Conservation (phyloP, 2,329 filamentous ascomycete genomes). For the Ophiostoma tasmaniense region DNA sequence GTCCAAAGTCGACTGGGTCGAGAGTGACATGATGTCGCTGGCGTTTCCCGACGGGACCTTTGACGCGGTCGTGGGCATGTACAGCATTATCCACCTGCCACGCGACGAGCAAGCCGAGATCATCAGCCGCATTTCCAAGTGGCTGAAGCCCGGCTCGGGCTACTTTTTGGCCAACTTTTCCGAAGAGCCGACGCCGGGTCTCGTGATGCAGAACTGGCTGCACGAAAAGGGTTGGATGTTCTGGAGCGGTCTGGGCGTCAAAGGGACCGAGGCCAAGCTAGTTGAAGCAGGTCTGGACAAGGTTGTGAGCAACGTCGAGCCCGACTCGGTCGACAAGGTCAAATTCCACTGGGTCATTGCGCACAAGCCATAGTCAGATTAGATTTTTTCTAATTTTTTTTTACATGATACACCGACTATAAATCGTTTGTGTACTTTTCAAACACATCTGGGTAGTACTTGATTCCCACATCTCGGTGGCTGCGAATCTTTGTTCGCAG, state of each 20-base stretch:
- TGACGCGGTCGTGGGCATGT: not conserved
- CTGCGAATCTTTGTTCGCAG: constrained; percentile 46
- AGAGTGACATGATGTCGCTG: not conserved
- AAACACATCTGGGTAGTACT: constrained; percentile 37
- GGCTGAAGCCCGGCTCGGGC: not conserved
- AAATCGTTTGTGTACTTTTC: not conserved
- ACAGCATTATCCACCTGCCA: not conserved
- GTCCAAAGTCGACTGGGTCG: not conserved
- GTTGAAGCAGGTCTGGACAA: not conserved
- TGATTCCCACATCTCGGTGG: constrained; percentile 39
- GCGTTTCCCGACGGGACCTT: not conserved
- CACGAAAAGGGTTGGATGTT: constrained; percentile 36
- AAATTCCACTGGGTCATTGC: not conserved
- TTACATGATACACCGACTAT: not conserved
- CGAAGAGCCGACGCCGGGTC: constrained; percentile 24
- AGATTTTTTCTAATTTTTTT: no score
- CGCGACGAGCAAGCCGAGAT: not conserved
- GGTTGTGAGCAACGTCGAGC: not conserved
- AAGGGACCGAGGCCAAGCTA: constrained; percentile 25
- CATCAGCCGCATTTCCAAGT: not conserved
- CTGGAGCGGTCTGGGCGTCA: constrained; percentile 34
- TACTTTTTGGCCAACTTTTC: constrained; percentile 11
- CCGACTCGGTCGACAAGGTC: not conserved
- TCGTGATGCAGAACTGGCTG: constrained; percentile 32
- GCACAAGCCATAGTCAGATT: not conserved